Conservation (phyloP, 2,329 filamentous ascomycete genomes). For the Xylariaceae sp. region DNA sequence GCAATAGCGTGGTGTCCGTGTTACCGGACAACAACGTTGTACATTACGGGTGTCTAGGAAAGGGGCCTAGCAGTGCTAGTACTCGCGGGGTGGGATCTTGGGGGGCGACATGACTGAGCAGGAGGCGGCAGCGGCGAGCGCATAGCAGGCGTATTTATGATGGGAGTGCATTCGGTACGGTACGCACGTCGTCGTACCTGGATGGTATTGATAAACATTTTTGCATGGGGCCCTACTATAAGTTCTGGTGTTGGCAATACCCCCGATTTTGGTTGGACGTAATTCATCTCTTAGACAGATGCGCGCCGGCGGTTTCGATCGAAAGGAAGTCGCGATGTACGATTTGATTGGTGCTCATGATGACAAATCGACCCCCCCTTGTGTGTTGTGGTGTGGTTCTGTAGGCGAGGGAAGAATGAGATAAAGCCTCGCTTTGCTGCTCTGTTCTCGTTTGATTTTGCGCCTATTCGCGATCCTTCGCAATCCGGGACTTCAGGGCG, state of each 20-base stretch:
- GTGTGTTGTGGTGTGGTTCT: background rate
- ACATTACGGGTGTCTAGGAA: slow-evolving; percentile 71
- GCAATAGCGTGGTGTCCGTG: slow-evolving; percentile 84
- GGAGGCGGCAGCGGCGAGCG: background rate
- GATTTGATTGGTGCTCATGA: background rate
- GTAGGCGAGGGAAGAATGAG: background rate
- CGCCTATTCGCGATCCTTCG: background rate
- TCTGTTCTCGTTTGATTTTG: background rate
- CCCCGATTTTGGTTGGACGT: slow-evolving; percentile 3
- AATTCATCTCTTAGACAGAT: background rate
- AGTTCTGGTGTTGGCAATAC: slow-evolving; percentile 7
- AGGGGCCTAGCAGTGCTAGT: slow-evolving; percentile 31
- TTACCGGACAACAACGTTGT: slow-evolving; percentile 77
- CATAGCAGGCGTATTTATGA: background rate
- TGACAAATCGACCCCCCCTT: background rate
- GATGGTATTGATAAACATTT: background rate
- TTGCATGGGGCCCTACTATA: background rate
- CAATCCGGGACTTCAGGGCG: background rate
- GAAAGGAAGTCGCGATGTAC: background rate
- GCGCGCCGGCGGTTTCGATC: background rate
- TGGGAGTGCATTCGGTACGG: background rate
- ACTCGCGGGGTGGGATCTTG: slow-evolving; percentile 34
- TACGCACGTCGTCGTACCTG: background rate
- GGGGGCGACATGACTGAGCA: slow-evolving; percentile 26
- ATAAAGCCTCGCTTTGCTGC: background rate